Base-by-base conservation (phyloP, 495 filamentous ascomycete genomes). In the Tuber microsphaerosporum region DNA sequence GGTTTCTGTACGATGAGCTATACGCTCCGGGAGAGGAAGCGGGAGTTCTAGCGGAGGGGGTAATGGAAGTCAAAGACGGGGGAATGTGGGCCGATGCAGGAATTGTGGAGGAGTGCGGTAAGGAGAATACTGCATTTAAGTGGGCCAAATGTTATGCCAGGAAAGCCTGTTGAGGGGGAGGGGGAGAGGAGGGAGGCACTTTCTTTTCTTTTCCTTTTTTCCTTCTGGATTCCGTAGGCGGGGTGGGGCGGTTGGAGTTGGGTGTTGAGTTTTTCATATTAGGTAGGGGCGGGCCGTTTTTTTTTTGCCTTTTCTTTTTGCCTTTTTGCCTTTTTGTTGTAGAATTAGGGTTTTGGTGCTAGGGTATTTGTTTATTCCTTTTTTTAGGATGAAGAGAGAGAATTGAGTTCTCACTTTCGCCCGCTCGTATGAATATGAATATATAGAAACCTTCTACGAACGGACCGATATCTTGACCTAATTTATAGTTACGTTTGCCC, bases 101-200 rank as follows among this genome's bases (percentile, higher is more conserved):
- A 20, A 71, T 83, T 34, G 69, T 79, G 68, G 75, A 78, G 26
- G 81, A 83, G 69, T 83, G 81, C 22, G 78, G 73, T 39, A 76
- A 68, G 41, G 72, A 79, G 56, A 81, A 82, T 44, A 83, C 81
- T 8, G 81, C 79, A 44, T 83, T 83, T 56, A 73, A 77, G 45
- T 83, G 81, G 81, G 48, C 81, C 69, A 83, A 81, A 56, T 79
- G 80, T 69, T 79, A 81, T 71, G 79, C 78, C 43, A 77, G 80
- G n/a, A 82, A 82, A 73, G 48, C 48, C 8, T 79, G 78, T 14
- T 14, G 45, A 76, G 8, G 22, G n/a, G 19, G 37, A 19, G 48
- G 4, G 17, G 43, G 34, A 20, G 22, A 69, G 5, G n/a, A n/a
- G n/a, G 34, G 34, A 2, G 34, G 34, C 34, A 44, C 46, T 20